A percentile compares a stretch with the other conserved stretches of the same genome.
phyloP scores from a whole-genome alignment of 176 grass and related monocot species.

The Tillandsia leiboldiana region DNA sequence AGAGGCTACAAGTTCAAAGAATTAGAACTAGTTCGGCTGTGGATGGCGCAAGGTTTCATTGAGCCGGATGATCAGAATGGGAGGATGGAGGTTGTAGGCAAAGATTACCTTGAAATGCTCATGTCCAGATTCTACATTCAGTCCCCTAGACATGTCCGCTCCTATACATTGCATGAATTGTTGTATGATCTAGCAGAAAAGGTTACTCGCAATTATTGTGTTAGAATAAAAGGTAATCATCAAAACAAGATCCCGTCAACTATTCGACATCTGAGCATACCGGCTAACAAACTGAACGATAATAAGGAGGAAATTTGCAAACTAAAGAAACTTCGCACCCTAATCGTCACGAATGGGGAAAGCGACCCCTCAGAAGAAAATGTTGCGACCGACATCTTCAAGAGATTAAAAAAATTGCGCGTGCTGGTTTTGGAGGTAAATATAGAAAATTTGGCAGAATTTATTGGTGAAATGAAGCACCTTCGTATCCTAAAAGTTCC shows the following conservation, averaged over 20 bases:
- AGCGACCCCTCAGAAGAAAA: not conserved
- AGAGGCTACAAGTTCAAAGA: not conserved
- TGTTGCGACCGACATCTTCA: not conserved
- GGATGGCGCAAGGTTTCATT: slow-evolving; percentile 45
- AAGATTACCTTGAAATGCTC: slow-evolving; percentile 13
- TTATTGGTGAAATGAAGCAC: no score
- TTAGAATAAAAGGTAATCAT: slow-evolving; percentile 20
- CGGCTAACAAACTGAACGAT: slow-evolving; percentile 4
- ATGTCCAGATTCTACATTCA: not conserved
- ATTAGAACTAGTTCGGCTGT: slow-evolving; percentile 6
- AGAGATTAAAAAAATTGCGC: no score
- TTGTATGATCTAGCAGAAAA: slow-evolving; percentile 26
- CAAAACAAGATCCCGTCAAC: slow-evolving; percentile 8
- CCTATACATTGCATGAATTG: slow-evolving; percentile 27
- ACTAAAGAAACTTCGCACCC: slow-evolving; percentile 11
- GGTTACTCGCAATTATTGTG: slow-evolving; percentile 7
- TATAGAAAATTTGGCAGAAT: no score
- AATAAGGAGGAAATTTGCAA: slow-evolving; percentile 4
- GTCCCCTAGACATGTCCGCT: no score
- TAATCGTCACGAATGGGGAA: not conserved
- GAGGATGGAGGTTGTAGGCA: slow-evolving; percentile 31
- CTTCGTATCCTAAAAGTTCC: slow-evolving; percentile 1
- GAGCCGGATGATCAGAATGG: not conserved
- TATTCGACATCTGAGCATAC: slow-evolving; percentile 9
- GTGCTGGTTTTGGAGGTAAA: no score